A percentile compares a stretch with the other conserved stretches of the same genome.
Conservation (phyloP, 768 basidiomycete genomes). For the Xerocomellus dryophilus region DNA sequence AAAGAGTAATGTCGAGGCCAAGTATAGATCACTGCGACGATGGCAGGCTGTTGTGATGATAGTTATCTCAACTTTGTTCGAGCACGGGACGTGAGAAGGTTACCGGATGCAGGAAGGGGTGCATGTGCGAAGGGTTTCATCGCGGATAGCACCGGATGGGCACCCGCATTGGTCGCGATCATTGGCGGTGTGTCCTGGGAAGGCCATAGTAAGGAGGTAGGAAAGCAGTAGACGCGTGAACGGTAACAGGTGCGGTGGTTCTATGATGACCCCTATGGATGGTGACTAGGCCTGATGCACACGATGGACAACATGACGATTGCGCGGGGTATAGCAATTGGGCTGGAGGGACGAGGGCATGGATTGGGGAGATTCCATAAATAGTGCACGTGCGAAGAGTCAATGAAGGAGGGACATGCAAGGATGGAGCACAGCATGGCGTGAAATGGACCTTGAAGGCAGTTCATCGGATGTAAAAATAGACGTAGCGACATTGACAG, state of each 20-base stretch:
- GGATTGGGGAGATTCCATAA: no score
- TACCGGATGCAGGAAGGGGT: conserved; percentile 6
- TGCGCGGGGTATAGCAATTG: no score
- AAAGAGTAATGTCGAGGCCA: neutral
- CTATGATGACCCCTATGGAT: neutral
- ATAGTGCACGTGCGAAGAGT: no score
- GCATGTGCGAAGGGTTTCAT: conserved; percentile 10
- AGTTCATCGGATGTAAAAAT: no score
- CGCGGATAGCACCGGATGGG: conserved; percentile 10
- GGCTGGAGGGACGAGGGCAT: neutral
- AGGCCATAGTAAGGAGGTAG: conserved; percentile 5
- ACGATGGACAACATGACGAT: neutral
- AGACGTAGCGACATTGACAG: no score
- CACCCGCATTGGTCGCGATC: conserved; percentile 13
- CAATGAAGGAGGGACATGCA: no score
- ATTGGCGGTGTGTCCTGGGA: conserved; percentile 12
- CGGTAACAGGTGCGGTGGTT: no score
- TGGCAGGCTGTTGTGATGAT: conserved; percentile 5
- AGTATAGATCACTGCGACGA: conserved; percentile 5
- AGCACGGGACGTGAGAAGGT: conserved; percentile 1
- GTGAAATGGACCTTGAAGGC: no score
- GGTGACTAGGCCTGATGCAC: no score
- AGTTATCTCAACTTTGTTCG: neutral
- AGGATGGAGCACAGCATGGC: no score
- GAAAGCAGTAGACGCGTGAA: neutral